Evolutionary conservation across 768 basidiomycete species (phyloP).

Genomic region (Lactifluus rugatus): DNA sequence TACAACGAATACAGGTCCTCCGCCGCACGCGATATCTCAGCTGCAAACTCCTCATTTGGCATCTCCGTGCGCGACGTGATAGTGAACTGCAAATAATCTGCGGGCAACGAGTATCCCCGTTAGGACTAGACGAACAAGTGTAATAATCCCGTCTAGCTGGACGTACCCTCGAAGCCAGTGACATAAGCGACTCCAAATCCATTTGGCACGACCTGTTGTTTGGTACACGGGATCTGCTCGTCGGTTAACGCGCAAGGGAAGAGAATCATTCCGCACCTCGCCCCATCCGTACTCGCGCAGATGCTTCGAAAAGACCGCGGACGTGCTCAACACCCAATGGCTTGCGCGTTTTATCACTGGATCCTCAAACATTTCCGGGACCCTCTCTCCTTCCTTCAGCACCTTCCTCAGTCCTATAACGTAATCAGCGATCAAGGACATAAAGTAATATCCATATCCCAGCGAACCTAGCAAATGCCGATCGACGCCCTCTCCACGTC

Average conservation of each 20-base stretch:
- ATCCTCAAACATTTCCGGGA: constrained; percentile 68
- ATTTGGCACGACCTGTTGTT: constrained; percentile 69
- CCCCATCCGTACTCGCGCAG: constrained; percentile 90
- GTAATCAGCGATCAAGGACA: too few species aligned
- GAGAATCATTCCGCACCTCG: constrained; percentile 39
- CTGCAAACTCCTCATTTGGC: constrained; percentile 65
- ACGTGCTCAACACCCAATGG: constrained; percentile 86
- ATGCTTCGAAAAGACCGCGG: constrained; percentile 78
- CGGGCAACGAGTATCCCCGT: not conserved
- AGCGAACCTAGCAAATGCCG: constrained; percentile 73
- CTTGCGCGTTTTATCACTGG: constrained; percentile 61
- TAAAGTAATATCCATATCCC: too few species aligned
- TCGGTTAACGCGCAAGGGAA: not conserved
- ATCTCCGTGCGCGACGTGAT: constrained; percentile 80
- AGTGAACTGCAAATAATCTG: constrained; percentile 78
- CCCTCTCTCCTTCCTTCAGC: constrained; percentile 47
- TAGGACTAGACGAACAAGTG: not conserved
- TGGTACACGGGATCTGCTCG: not conserved
- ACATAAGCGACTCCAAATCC: constrained; percentile 94
- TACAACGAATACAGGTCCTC: constrained; percentile 60
- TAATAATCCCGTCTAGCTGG: not conserved
- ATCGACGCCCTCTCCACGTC: constrained; percentile 69
- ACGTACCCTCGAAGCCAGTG: constrained; percentile 74
- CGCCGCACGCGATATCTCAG: constrained; percentile 55
- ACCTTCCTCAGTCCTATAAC: constrained; percentile 61